Conservation (phyloP, 768 basidiomycete species). For the Hebeloma cylindrosporum region DNA sequence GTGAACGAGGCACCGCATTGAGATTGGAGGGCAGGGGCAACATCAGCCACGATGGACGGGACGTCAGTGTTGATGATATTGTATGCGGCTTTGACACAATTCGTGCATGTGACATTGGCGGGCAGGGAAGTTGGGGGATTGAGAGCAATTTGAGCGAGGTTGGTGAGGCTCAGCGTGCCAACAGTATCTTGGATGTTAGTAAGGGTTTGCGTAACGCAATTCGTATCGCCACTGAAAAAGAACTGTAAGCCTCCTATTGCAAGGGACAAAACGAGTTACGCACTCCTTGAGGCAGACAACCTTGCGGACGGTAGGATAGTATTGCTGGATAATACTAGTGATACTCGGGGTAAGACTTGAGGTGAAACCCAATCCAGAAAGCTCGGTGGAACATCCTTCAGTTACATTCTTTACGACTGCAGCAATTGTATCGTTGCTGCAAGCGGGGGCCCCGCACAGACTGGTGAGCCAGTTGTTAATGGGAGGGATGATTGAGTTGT, state of each 20-base stretch:
- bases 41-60: constrained; percentile 33
- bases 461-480: constrained; percentile 62
- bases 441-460: constrained; percentile 50
- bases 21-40: constrained; percentile 28
- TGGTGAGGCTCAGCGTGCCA: constrained; percentile 38
- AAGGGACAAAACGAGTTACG: constrained; percentile 25
- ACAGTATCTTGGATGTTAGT: constrained; percentile 44
- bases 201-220: constrained; percentile 60
- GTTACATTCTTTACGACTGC: constrained; percentile 54
- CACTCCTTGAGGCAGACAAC: constrained; percentile 67
- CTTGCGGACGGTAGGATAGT: constrained; percentile 58
- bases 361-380: constrained; percentile 31
- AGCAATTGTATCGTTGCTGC: constrained; percentile 60
- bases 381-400: constrained; percentile 42
- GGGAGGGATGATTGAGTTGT: constrained; percentile 44
- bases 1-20: constrained; percentile 56
- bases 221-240: constrained; percentile 33
- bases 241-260: constrained; percentile 2
- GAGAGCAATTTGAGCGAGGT: constrained; percentile 23
- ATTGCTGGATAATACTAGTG: constrained; percentile 43
- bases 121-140: constrained; percentile 22
- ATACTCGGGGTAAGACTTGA: constrained; percentile 23
- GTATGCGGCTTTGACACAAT: constrained; percentile 54
- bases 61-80: constrained; percentile 37
- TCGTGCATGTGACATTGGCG: constrained; percentile 47